A percentile compares a stretch with the other conserved stretches of the same genome.
Conservation (phyloP, 495 filamentous ascomycete species). For the Neurospora cerealis region DNA sequence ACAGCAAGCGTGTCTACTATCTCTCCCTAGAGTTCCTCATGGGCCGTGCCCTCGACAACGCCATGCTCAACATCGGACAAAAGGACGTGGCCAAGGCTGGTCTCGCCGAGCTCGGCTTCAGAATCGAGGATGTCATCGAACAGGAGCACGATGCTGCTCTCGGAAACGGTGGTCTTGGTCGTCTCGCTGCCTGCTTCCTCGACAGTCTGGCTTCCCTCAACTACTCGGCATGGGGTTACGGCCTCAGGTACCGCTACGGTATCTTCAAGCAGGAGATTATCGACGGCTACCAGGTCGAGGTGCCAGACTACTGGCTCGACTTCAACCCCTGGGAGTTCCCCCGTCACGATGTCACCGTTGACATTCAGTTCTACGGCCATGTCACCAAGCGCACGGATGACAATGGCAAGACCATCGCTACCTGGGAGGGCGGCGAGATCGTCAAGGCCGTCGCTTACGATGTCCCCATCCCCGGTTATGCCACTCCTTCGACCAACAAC, state of each 20-base stretch:
- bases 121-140: conserved; percentile 87
- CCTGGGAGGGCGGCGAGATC: conserved; percentile 88
- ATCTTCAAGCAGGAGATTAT: conserved; percentile 99
- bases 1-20: conserved; percentile 93
- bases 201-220: conserved; percentile 92
- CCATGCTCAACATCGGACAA: conserved; percentile 88
- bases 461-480: conserved; percentile 86
- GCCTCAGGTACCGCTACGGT: conserved; percentile 87
- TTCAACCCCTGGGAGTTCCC: conserved; percentile 99
- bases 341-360: conserved; percentile 85
- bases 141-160: conserved; percentile 96
- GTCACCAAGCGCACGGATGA: conserved; percentile 65
- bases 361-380: conserved; percentile 90
- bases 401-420: conserved; percentile 56
- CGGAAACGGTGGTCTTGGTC: conserved; percentile 90
- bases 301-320: conserved; percentile 98
- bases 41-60: conserved; percentile 93
- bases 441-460: conserved; percentile 93
- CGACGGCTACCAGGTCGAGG: conserved; percentile 92
- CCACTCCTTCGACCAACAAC: conserved; percentile 89
- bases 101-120: conserved; percentile 81
- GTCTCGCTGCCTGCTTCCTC: conserved; percentile 91
- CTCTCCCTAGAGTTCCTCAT: conserved; percentile 94
- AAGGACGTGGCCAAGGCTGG: conserved; percentile 80
- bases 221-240: conserved; percentile 95